Evolutionary conservation across 495 filamentous ascomycete genomes (phyloP), one percentile per base, ranked within the genome.

Genomic region (Talaromyces thailandensis): DNA sequence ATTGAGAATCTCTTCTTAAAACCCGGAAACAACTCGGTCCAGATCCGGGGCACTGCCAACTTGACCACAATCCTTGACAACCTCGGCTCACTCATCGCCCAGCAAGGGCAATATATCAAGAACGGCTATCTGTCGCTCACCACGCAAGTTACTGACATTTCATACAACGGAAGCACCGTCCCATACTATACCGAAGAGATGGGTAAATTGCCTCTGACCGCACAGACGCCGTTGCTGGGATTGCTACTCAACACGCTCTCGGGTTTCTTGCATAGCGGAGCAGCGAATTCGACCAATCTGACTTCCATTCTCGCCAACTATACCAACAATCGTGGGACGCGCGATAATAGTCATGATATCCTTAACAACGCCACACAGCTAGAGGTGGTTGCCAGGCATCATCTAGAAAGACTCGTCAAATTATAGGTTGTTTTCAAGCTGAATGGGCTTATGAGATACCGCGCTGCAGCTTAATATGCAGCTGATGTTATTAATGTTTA

Each of bases 21-120:
- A 29, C 78, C 71, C 1, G 80, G 80, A 7, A 78, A 80, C 66
- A 82, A 82, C 66, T 73, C 70, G 9, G 65, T 75, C 6, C 63
- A 64, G 6, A 71, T 78, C 56, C 68, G 73, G 29, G 79, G 77
- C 25, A 29, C 26, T 11, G 40, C 40, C 0, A 52, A 77, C 63
- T 59, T 79, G 7, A 31, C 52, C 21, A 68, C 37, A 16, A 65
- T 77, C 11, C n/a, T 77, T 62, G 32, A 62, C 0, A 68, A 79
- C 53, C 65, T 79, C 6, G 52, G 64, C 16, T 32, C 51, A 0
- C 62, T 79, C 0, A 65, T 79, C 24, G 63, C 62, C 1, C 61
- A 68, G 4, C 75, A 79, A 57, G 59, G 64, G n/a, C 25, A 58
- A 2, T 62, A 70, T 21, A 58, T 79, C 40, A 67, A 64, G 21